These are phyloP conservation scores for Cryptococcus sp. DNA, from an alignment of 1,284 basidiomycete species.

Conservation along the genomic window DNA sequence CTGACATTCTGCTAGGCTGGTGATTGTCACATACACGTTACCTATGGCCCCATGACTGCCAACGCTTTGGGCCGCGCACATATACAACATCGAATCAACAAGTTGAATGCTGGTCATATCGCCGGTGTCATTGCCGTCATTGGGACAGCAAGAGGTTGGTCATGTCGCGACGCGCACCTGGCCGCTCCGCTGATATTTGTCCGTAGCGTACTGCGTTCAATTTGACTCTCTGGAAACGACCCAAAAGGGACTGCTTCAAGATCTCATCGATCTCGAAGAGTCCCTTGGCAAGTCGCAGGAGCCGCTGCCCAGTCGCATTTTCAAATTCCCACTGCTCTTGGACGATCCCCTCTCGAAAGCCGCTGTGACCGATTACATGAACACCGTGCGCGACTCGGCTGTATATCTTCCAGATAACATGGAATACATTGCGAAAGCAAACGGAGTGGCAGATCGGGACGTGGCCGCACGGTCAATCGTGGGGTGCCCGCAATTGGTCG, in stretches of 20 bases:
- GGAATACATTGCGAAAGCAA: conserved; percentile 66
- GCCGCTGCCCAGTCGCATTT: conserved; percentile 59
- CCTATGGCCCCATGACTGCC: conserved; percentile 34
- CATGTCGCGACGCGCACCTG: not conserved
- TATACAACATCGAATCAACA: conserved; percentile 30
- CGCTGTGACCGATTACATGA: conserved; percentile 64
- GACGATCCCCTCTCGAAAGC: conserved; percentile 64
- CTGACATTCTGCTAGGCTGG: conserved; percentile 22
- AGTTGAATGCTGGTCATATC: conserved; percentile 14
- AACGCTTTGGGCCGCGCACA: conserved; percentile 25
- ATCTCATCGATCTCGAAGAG: conserved; percentile 43
- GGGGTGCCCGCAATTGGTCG: conserved; percentile 34
- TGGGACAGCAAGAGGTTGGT: conserved; percentile 22
- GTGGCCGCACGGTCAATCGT: conserved; percentile 26
- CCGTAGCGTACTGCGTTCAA: conserved; percentile 28
- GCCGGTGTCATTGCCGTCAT: conserved; percentile 25
- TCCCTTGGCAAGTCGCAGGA: conserved; percentile 49
- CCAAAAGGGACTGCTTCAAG: conserved; percentile 21
- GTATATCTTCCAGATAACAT: conserved; percentile 70
- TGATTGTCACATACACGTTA: conserved; percentile 35
- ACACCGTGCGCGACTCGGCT: conserved; percentile 60
- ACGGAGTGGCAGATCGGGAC: conserved; percentile 59
- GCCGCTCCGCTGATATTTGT: not conserved
- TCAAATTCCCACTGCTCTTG: conserved; percentile 65
- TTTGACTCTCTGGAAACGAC: conserved; percentile 24